These are phyloP conservation scores for Diaporthe longicolla DNA, from an alignment of 2,329 filamentous ascomycete genomes.

Conservation along the genomic window DNA sequence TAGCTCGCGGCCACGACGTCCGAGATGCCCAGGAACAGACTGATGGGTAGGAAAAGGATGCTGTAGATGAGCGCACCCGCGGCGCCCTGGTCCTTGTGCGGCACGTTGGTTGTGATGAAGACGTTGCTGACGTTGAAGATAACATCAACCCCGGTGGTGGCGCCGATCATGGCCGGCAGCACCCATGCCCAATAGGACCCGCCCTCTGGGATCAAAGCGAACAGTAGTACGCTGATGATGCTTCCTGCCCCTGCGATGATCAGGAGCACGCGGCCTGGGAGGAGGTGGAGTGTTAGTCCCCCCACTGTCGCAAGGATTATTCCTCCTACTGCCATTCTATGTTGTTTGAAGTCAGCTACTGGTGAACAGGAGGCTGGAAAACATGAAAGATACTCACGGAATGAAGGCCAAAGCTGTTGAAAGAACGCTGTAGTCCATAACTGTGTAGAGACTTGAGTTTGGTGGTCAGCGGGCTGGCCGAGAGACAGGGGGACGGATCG, in stretches of 20 bases:
- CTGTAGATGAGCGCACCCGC: constrained; percentile 81
- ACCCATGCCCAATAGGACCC: constrained; percentile 80
- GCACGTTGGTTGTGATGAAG: constrained; percentile 81
- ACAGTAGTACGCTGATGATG: constrained; percentile 71
- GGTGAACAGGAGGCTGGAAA: not conserved
- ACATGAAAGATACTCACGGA: constrained; percentile 54
- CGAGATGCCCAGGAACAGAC: constrained; percentile 78
- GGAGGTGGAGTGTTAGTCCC: constrained; percentile 76
- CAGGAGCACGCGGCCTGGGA: constrained; percentile 75
- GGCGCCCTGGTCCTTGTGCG: constrained; percentile 76
- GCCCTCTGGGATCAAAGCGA: constrained; percentile 73
- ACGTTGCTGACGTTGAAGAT: constrained; percentile 82
- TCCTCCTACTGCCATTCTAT: constrained; percentile 73
- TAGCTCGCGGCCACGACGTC: constrained; percentile 68
- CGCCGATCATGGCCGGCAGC: constrained; percentile 78
- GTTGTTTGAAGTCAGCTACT: not conserved
- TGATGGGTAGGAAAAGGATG: constrained; percentile 79
- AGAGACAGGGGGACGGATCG: constrained; percentile 52
- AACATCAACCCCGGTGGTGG: constrained; percentile 81
- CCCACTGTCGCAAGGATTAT: constrained; percentile 74
- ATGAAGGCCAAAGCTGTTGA: constrained; percentile 78
- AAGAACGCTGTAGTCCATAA: constrained; percentile 71
- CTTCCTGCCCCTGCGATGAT: constrained; percentile 73
- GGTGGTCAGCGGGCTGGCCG: constrained; percentile 62
- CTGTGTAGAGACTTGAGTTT: constrained; percentile 69